Evolutionary conservation across 1,139 yeast genomes (phyloP), one percentile per base, ranked within the genome.

Genomic region (Candida labiduridarum): DNA sequence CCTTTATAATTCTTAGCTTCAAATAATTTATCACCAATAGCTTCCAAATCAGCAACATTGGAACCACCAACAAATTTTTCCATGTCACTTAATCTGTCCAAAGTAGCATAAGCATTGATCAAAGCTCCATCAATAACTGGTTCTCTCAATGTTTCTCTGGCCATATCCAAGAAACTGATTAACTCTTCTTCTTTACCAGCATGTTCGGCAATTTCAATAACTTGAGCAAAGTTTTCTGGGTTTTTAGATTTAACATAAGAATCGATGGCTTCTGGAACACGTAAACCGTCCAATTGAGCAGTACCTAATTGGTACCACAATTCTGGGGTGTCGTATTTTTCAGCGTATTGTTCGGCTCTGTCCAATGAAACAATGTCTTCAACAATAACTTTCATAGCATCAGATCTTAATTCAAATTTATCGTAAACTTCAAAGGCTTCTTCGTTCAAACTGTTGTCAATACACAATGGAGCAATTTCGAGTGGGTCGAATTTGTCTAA

Each of bases 181-280:
- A 95, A 84, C 68, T 94, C 99, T 64, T 92, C 97, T 67, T 86
- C 96, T 68, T 92, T 94, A 56, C 97, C 98, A 41, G 97, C 96
- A 64, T 89, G 95, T 64, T 91, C 95, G 49, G 99, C 86, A 65
- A 92, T 88, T 62, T 94, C 98, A 72, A 95, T 92, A 47, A 94
- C 97, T 63, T 89, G 92, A 52, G 85, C 91, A 65, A 80, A 94
- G 75, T 94, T 91, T 54, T 88, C 83, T 49, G 98, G 96, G 67
- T 94, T 96, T 63, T 87, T 83, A 39, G 98, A 96, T 65, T 84
- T 88, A 63, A 92, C 89, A 62, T 89, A 89, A 16, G 97, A 89
- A 51, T 84, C 85, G 63, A 94, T 88, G 33, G 99, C 92, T 65
- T 94, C 98, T 44, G 92, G 87, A 54, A 94, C 84, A 63, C 98